Evolutionary conservation across 352 stramenopile genomes (phyloP), one percentile per base, ranked within the genome.

Genomic region (Pythium graminicola): DNA sequence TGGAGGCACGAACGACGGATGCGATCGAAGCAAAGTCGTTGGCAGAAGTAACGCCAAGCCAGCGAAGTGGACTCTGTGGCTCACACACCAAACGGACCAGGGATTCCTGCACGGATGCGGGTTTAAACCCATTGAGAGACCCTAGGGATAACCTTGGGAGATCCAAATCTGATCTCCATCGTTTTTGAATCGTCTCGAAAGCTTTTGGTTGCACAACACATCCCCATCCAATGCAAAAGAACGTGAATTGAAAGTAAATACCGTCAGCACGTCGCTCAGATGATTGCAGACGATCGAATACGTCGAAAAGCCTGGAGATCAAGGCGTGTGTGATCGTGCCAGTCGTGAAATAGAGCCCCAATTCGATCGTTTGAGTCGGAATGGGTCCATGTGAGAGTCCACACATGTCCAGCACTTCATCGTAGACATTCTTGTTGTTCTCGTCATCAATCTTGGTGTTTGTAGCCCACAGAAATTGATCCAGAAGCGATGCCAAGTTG

Each of bases 321-420:
- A 40, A 29, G n/a, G 49, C 10, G 23, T 47, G 32, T 2, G 49
- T 40, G n/a, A 56, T 48, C 24, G 28, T 47, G 23, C 49, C 49
- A 4, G 35, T 45, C 17, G 49, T 40, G 17, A 56, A 56, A 24
- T 27, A 40, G 35, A 56, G 36, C 17, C 49, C 49, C 6, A 56
- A 17, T 2, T 48, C 49, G 19, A 56, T 32, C 9, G 20, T 10
- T 14, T 38, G 48, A 9, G 23, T 16, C 5, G 28, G 17, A 6
- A 51, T 13, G 10, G 44, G 17, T 0, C 19, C 29, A 13, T 0
- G 19, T 20, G 44, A 23, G 6, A 51, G 29, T 5, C n/a, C 28
- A 11, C 44, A 51, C 11, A 31, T 41, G 3, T 39, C 19, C 16
- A 51, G 13, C 7, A 19, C 16, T 14, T 41, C 19, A 11, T 8